Percentiles rank a stretch among this genome's conserved stretches.
Evolutionary conservation across 2,329 filamentous ascomycete genomes (phyloP).

Genomic region (Dactylellina leptospora): DNA sequence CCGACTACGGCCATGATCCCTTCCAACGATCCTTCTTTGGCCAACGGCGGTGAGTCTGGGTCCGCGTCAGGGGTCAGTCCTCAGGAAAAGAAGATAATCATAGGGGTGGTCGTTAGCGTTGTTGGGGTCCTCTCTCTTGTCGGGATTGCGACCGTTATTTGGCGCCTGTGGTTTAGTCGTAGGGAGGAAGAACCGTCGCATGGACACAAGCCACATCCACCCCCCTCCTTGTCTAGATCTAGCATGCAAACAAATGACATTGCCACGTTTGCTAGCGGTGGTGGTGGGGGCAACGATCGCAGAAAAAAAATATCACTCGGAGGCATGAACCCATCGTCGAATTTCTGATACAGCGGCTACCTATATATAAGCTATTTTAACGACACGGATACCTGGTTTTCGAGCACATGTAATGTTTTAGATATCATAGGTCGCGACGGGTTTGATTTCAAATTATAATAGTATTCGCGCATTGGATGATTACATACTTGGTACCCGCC

Average conservation of each 20-base stretch:
- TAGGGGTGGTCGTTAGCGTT: slow-evolving; percentile 47
- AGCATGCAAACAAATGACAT: slow-evolving; percentile 31
- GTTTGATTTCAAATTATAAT: neutral
- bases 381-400: too few relatives aligned
- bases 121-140: slow-evolving; percentile 42
- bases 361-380: too few relatives aligned
- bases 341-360: too few relatives aligned
- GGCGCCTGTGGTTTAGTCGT: slow-evolving; percentile 51
- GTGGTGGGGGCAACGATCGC: slow-evolving; percentile 12
- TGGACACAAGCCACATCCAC: slow-evolving; percentile 9
- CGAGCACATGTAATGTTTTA: neutral
- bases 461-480: neutral
- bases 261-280: neutral
- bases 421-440: neutral
- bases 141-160: slow-evolving; percentile 39
- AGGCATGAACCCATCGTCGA: slow-evolving; percentile 39
- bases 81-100: slow-evolving; percentile 50
- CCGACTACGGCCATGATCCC: slow-evolving; percentile 46
- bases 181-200: slow-evolving; percentile 17
- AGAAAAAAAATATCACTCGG: slow-evolving; percentile 25
- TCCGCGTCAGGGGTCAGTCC: slow-evolving; percentile 43
- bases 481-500: too few relatives aligned
- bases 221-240: slow-evolving; percentile 10
- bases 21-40: slow-evolving; percentile 44
- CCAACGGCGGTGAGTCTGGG: slow-evolving; percentile 37